A percentile compares a stretch with the other conserved stretches of the same genome.
phyloP scores from a whole-genome alignment of 495 filamentous ascomycete genomes.

The Rhizodiscina lignyota region DNA sequence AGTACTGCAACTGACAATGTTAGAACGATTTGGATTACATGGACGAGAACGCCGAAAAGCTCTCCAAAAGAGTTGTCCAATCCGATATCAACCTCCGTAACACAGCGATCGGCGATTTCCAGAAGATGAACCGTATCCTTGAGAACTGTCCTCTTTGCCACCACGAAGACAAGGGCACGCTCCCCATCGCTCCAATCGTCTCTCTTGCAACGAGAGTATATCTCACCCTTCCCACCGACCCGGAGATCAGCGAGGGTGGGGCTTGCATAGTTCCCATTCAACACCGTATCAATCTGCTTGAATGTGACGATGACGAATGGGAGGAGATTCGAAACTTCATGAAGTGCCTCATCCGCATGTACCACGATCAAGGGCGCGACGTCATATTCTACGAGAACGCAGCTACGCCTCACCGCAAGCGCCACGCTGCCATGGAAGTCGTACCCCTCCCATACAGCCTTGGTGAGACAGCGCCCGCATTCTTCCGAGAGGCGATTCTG shows the following conservation, averaged over 20 bases:
- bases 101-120: constrained; percentile 71
- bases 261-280: constrained; percentile 80
- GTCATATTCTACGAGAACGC: constrained; percentile 98
- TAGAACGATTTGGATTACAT: constrained; percentile 88
- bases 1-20: too few relatives aligned
- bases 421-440: constrained; percentile 72
- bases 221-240: constrained; percentile 77
- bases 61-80: constrained; percentile 79
- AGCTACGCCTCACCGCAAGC: constrained; percentile 56
- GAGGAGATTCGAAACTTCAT: constrained; percentile 98
- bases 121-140: constrained; percentile 75
- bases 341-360: constrained; percentile 87
- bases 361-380: constrained; percentile 75
- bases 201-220: constrained; percentile 76
- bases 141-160: constrained; percentile 84
- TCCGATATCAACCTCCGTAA: constrained; percentile 82
- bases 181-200: constrained; percentile 79
- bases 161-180: constrained; percentile 71
- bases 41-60: constrained; percentile 85
- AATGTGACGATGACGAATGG: constrained; percentile 99
- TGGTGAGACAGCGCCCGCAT: constrained; percentile 80
- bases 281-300: constrained; percentile 77
- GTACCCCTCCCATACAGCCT: constrained; percentile 78
- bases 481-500: constrained; percentile 90
- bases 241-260: constrained; percentile 69